phyloP scores from a whole-genome alignment of 2,329 filamentous ascomycete genomes.

The Ciborinia camelliae region DNA sequence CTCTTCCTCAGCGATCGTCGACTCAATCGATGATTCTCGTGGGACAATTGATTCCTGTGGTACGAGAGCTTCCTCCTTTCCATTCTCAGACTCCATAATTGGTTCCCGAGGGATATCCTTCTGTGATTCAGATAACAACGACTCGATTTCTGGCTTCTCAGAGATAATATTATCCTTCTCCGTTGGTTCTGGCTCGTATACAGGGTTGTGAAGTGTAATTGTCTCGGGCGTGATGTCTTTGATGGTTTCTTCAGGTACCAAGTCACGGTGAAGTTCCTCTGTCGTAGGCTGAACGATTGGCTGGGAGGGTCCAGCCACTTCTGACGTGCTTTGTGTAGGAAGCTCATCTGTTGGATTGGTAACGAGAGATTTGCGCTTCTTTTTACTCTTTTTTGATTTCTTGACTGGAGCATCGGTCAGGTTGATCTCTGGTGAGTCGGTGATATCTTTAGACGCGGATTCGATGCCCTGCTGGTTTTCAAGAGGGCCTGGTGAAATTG shows the following conservation, averaged over 20 bases:
- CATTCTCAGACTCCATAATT: not conserved
- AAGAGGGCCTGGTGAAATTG: not conserved
- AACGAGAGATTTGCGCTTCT: constrained; percentile 20
- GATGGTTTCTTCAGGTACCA: not conserved
- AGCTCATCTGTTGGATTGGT: constrained; percentile 16
- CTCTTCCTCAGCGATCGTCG: not conserved
- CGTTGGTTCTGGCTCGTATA: not conserved
- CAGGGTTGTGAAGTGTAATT: not conserved
- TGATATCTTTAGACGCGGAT: not conserved
- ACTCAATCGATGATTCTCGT: not conserved
- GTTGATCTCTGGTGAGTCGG: not conserved
- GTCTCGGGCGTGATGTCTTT: not conserved
- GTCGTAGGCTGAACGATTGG: not conserved
- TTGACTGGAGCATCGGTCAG: not conserved
- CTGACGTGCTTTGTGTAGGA: not conserved
- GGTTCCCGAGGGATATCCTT: not conserved
- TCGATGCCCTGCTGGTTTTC: not conserved
- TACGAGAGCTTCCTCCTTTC: not conserved
- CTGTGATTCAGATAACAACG: not conserved
- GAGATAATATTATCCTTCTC: not conserved
- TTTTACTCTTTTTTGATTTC: constrained; percentile 27
- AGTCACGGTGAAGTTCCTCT: not conserved
- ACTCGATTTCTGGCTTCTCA: not conserved
- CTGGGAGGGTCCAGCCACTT: not conserved
- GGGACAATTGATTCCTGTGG: not conserved